Conservation (phyloP, 2,329 filamentous ascomycete species). For the Stenocarpella maydis region DNA sequence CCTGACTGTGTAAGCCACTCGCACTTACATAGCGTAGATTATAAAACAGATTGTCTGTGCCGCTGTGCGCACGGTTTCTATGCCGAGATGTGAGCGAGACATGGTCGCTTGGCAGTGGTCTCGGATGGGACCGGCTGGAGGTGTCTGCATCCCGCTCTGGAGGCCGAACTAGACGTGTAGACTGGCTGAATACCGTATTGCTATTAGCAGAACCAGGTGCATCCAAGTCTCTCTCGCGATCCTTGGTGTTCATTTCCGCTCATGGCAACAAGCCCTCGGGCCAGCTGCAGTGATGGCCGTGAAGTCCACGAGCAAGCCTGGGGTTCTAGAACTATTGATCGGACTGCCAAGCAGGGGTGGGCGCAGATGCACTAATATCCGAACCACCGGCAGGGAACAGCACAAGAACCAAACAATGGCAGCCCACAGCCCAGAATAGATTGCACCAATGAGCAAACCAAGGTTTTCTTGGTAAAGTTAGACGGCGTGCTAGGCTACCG, state of each 20-base stretch:
- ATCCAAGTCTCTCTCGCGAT: neutral
- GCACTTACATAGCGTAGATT: no score
- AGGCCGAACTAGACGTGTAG: conserved; percentile 1
- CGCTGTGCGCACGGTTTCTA: conserved; percentile 1
- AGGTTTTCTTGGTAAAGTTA: no score
- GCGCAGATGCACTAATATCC: conserved; percentile 1
- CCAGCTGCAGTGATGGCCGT: conserved; percentile 23
- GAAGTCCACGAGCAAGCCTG: conserved; percentile 7
- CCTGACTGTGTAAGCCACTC: neutral
- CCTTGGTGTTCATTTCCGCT: conserved; percentile 20
- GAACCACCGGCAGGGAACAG: neutral
- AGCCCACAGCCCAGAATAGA: no score
- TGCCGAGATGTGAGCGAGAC: conserved; percentile 12
- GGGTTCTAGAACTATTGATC: conserved; percentile 23
- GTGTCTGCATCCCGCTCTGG: no score
- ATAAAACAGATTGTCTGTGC: conserved; percentile 19
- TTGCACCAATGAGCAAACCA: neutral
- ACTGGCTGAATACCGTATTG: neutral
- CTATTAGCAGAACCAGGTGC: neutral
- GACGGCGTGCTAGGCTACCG: conserved; percentile 2
- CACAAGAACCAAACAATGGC: neutral
- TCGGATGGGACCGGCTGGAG: conserved; percentile 12
- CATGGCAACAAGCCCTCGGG: neutral
- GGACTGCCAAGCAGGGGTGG: neutral
- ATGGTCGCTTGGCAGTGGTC: conserved; percentile 13